Evolutionary conservation across 768 basidiomycete species (phyloP), one percentile per base, ranked within the genome.

Genomic region (Mycena chlorophos): DNA sequence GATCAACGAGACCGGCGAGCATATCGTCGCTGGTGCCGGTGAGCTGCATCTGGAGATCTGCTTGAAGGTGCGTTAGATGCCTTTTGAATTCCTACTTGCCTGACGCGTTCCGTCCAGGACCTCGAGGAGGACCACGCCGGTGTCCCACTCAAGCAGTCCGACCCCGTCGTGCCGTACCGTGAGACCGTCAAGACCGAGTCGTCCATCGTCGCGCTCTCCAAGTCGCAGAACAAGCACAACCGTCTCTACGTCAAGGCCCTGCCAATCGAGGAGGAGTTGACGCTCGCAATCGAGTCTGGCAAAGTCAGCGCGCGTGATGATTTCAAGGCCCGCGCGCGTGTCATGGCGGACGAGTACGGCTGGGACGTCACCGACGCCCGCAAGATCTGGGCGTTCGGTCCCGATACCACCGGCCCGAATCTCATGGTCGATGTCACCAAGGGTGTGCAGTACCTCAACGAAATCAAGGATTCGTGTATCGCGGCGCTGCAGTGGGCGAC

Each of bases 181-280:
- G 97, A 98, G 82, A 98, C 97, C 14, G 95, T 99, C 72, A 93
- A 88, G 76, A 75, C 93, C 50, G 94, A 98, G 76, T 98, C 97
- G 5, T 85, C 87, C 49, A 98, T 98, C 65, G 88, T 92, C 64
- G 97, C 97, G 26, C 81, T 99, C 34, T 98, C 97, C 56, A 99
- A 99, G 75, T 98, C 97, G 20, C 97, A 98, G 78, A 98, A 99
- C 84, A 99, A 98, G 83, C 97, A 99, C 87, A 99, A 99, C 74
- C 91, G 97, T 78, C 82, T 99, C 55, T 99, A 88, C 74, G 84
- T 87, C 63, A 94, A 94, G 82, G 97, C 97, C 31, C 62, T 87
- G 77, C 97, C 97, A 31, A 71, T 99, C 54, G 94, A 91, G 23
- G 97, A 99, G 69, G 95, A 98, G 71, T 84, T 98, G 57, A 87